Evolutionary conservation across 169 alveolate species (phyloP).

Genomic region (Plasmodium knowlesi): DNA sequence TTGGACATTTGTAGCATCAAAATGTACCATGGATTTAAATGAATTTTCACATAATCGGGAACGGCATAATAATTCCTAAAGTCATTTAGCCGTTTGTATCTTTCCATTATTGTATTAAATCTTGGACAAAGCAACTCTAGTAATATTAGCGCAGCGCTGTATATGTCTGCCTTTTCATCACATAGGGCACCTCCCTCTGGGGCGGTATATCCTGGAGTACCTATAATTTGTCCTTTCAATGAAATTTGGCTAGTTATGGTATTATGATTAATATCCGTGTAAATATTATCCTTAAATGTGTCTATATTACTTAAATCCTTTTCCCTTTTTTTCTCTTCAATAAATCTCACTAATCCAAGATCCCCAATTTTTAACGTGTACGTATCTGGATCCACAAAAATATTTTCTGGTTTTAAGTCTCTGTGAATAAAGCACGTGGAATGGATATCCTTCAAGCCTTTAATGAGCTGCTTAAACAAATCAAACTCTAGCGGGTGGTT

Average conservation of each 20-base stretch:
- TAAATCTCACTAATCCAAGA: slow-evolving; percentile 91
- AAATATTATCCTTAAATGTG: slow-evolving; percentile 49
- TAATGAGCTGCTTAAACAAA: slow-evolving; percentile 88
- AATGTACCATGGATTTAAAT: slow-evolving; percentile 86
- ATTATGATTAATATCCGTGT: slow-evolving; percentile 68
- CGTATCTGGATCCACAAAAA: slow-evolving; percentile 88
- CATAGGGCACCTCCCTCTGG: slow-evolving; percentile 94
- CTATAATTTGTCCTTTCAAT: slow-evolving; percentile 90
- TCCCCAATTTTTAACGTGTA: slow-evolving; percentile 91
- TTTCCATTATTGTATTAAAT: slow-evolving; percentile 90
- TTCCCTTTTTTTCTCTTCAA: slow-evolving; percentile 82
- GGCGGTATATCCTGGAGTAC: slow-evolving; percentile 93
- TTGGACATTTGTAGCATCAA: slow-evolving; percentile 88
- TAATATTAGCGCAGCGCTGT: slow-evolving; percentile 90
- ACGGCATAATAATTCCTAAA: slow-evolving; percentile 85
- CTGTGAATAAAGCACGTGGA: slow-evolving; percentile 91
- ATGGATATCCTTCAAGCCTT: slow-evolving; percentile 91
- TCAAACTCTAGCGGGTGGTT: slow-evolving; percentile 83
- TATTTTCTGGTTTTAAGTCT: slow-evolving; percentile 93
- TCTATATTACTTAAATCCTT: slow-evolving; percentile 64
- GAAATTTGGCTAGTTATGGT: slow-evolving; percentile 79
- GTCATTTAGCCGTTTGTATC: slow-evolving; percentile 86
- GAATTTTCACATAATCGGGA: slow-evolving; percentile 84
- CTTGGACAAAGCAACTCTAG: slow-evolving; percentile 91
- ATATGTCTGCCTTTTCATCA: slow-evolving; percentile 92